These are phyloP conservation scores for Cicer yamashitae DNA, from an alignment of 306 rosid genomes.

Conservation along the genomic window DNA sequence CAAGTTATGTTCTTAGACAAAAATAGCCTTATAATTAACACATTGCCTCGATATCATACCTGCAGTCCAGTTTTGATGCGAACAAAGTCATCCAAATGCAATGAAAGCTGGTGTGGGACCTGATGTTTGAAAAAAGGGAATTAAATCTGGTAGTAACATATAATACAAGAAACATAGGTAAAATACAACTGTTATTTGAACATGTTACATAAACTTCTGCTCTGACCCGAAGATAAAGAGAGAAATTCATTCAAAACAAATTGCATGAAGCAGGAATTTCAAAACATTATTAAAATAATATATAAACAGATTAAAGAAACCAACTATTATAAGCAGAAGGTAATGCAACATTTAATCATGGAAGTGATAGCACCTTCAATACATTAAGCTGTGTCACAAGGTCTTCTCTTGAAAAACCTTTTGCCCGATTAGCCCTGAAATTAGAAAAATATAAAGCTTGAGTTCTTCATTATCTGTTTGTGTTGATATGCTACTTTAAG, in stretches of 20 bases:
- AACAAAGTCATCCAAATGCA: slow-evolving; percentile 76
- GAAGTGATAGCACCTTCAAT: slow-evolving; percentile 62
- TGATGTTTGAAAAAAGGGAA: slow-evolving; percentile 50
- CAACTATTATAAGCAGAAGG: slow-evolving; percentile 33
- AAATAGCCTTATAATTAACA: slow-evolving; percentile 24
- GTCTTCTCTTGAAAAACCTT: slow-evolving; percentile 73
- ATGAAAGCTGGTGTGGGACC: slow-evolving; percentile 74
- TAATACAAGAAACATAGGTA: slow-evolving; percentile 25
- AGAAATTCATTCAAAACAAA: slow-evolving; percentile 21
- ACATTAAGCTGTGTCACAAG: slow-evolving; percentile 67
- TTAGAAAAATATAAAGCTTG: slow-evolving; percentile 39
- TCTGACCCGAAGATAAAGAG: slow-evolving; percentile 3
- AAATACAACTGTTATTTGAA: slow-evolving; percentile 10
- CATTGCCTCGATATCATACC: slow-evolving; percentile 52
- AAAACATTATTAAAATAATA: not conserved
- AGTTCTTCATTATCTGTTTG: slow-evolving; percentile 37
- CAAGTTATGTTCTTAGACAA: slow-evolving; percentile 22
- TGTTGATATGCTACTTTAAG: slow-evolving; percentile 14
- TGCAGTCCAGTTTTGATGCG: slow-evolving; percentile 84
- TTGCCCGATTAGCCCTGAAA: slow-evolving; percentile 72
- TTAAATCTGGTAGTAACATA: slow-evolving; percentile 16
- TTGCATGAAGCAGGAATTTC: slow-evolving; percentile 21
- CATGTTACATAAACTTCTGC: slow-evolving; percentile 7
- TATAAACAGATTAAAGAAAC: not conserved
- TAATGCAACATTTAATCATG: slow-evolving; percentile 29